Evolutionary conservation across 1,139 yeast genomes (phyloP).

Genomic region (Sugiyamaella xylanicola): DNA sequence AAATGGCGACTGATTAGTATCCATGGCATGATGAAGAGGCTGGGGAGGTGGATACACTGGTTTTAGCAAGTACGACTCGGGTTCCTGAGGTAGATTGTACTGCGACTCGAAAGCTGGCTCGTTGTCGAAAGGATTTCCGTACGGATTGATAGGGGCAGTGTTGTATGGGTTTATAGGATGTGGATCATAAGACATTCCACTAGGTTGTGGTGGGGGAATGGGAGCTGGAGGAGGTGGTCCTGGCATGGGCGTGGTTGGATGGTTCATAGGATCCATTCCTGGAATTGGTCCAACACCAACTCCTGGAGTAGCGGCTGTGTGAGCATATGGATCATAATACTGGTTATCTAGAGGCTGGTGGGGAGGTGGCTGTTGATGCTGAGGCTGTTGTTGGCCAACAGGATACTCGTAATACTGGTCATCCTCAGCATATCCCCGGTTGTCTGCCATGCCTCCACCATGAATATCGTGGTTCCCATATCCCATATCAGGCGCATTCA

Average conservation of each 20-base stretch:
- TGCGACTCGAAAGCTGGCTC: slow-evolving; percentile 13
- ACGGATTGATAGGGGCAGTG: background rate
- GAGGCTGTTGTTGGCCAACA: background rate
- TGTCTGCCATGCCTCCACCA: background rate
- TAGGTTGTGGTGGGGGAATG: background rate
- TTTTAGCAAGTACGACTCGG: slow-evolving; percentile 31
- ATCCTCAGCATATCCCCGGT: slow-evolving; percentile 15
- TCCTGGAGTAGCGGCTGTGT: background rate
- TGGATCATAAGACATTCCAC: slow-evolving; percentile 1
- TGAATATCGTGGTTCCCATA: background rate
- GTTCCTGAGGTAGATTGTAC: slow-evolving; percentile 22
- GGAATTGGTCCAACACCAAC: background rate
- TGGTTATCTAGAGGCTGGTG: background rate
- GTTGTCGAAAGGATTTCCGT: slow-evolving; percentile 10
- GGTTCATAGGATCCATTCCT: background rate
- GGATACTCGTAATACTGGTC: slow-evolving; percentile 17
- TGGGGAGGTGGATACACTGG: slow-evolving; percentile 25
- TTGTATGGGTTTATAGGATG: slow-evolving; percentile 7
- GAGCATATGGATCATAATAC: slow-evolving; percentile 8
- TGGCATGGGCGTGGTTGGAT: background rate
- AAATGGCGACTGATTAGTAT: slow-evolving; percentile 25
- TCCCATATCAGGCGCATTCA: background rate
- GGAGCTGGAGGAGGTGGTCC: background rate
- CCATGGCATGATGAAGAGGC: slow-evolving; percentile 27
- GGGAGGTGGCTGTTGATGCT: background rate